These are phyloP conservation scores for Aspergillus pseudonomiae DNA, from an alignment of 2,329 filamentous ascomycete genomes.

Conservation along the genomic window DNA sequence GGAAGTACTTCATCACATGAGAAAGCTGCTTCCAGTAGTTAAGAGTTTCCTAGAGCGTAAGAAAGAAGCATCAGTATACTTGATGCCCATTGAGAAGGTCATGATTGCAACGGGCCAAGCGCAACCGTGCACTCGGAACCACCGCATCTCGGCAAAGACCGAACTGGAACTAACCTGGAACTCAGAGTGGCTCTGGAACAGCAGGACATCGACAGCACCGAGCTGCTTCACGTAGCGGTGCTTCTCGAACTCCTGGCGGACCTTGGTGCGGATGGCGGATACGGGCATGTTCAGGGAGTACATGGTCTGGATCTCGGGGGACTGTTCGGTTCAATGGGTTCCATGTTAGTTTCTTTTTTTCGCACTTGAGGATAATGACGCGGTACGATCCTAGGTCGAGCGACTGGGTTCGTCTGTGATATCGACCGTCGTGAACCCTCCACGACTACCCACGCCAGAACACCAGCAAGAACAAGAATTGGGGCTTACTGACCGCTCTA, in stretches of 20 bases:
- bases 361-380: neutral
- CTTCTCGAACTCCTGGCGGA: slow-evolving; percentile 95
- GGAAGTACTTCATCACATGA: slow-evolving; percentile 96
- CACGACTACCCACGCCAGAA: neutral
- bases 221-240: slow-evolving; percentile 92
- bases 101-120: neutral
- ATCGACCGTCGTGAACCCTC: neutral
- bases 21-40: slow-evolving; percentile 99
- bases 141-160: neutral
- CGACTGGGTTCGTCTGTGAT: neutral
- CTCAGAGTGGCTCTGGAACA: slow-evolving; percentile 89
- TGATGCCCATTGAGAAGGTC: neutral
- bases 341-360: neutral
- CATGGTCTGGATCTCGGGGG: slow-evolving; percentile 95
- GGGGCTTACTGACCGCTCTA: slow-evolving; percentile 73
- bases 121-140: neutral
- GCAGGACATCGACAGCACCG: slow-evolving; percentile 80
- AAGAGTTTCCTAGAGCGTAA: slow-evolving; percentile 75
- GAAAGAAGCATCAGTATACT: neutral
- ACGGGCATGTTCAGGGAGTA: slow-evolving; percentile 91
- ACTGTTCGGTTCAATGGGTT: slow-evolving; percentile 57
- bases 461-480: neutral
- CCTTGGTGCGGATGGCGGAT: slow-evolving; percentile 84
- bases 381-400: neutral
- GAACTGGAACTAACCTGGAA: slow-evolving; percentile 70